Percentiles rank a stretch among this genome's conserved stretches.
Evolutionary conservation across 192 early-diverging fungal species (phyloP).

Genomic region (Coemansia furcata): DNA sequence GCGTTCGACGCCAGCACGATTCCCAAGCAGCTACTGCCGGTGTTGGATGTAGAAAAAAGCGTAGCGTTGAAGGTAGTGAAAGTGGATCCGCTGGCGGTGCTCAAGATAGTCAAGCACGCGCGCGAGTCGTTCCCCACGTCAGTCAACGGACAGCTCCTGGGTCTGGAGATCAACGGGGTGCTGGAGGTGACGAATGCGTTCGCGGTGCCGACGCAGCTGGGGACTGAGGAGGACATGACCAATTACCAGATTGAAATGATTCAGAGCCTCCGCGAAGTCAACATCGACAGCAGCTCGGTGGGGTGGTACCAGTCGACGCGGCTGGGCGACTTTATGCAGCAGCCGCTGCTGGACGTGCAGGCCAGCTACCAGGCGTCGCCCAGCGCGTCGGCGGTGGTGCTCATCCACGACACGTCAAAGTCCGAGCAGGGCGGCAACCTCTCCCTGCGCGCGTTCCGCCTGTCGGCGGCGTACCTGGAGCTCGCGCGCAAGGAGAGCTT

Average conservation of each 20-base stretch:
- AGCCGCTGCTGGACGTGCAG: constrained; percentile 86
- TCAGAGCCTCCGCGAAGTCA: constrained; percentile 86
- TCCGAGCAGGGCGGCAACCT: constrained; percentile 82
- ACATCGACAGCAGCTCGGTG: constrained; percentile 94
- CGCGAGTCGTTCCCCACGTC: constrained; percentile 74
- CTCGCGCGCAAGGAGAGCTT: constrained; percentile 81
- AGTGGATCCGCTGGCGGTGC: constrained; percentile 78
- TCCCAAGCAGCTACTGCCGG: constrained; percentile 34
- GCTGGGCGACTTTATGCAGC: constrained; percentile 86
- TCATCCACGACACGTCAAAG: constrained; percentile 90
- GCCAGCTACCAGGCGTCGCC: constrained; percentile 82
- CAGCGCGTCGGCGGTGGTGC: constrained; percentile 75
- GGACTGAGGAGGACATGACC: constrained; percentile 60
- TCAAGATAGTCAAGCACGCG: constrained; percentile 98
- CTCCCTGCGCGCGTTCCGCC: constrained; percentile 81
- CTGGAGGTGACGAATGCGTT: constrained; percentile 93
- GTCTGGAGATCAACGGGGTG: constrained; percentile 85
- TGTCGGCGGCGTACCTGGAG: constrained; percentile 82
- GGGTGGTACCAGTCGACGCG: constrained; percentile 96
- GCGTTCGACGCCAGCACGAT: constrained; percentile 36
- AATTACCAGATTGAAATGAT: constrained; percentile 96
- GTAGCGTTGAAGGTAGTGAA: constrained; percentile 62
- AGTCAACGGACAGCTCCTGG: constrained; percentile 91
- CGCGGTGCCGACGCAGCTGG: constrained; percentile 69
- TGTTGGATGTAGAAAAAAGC: constrained; percentile 61